These are phyloP conservation scores for Colletotrichum truncatum DNA, from an alignment of 2,329 filamentous ascomycete genomes.

Conservation along the genomic window DNA sequence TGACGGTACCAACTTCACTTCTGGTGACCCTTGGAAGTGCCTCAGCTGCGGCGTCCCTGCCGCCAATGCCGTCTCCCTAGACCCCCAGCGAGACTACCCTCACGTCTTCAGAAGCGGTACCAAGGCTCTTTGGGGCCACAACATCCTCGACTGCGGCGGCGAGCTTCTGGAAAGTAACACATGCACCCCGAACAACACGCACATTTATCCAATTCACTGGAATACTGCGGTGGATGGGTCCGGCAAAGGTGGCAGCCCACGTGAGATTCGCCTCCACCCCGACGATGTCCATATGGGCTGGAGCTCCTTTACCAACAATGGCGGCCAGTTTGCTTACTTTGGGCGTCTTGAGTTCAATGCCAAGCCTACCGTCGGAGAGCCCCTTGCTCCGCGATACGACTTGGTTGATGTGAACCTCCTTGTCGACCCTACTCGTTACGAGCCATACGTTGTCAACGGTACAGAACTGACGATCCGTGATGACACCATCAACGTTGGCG, in stretches of 20 bases:
- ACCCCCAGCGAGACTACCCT: conserved; percentile 46
- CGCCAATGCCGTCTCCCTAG: conserved; percentile 38
- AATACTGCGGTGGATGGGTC: conserved; percentile 41
- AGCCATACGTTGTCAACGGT: conserved; percentile 36
- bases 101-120: conserved; percentile 51
- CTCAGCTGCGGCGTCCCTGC: conserved; percentile 51
- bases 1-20: conserved; percentile 49
- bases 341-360: conserved; percentile 51
- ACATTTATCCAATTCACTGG: conserved; percentile 53
- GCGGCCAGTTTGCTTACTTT: conserved; percentile 43
- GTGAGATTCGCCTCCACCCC: conserved; percentile 55
- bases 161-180: conserved; percentile 41
- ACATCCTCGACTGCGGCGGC: conserved; percentile 48
- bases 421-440: conserved; percentile 32
- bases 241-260: conserved; percentile 41
- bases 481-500: conserved; percentile 47
- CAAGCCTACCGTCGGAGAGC: conserved; percentile 38
- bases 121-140: conserved; percentile 42
- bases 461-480: conserved; percentile 40
- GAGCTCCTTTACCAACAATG: conserved; percentile 44
- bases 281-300: conserved; percentile 53
- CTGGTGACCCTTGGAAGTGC: conserved; percentile 57
- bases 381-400: conserved; percentile 47
- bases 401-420: conserved; percentile 48
- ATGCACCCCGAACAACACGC: conserved; percentile 45